Conservation (phyloP, 805 yeast species). For the Debaryomyces prosopidis region DNA sequence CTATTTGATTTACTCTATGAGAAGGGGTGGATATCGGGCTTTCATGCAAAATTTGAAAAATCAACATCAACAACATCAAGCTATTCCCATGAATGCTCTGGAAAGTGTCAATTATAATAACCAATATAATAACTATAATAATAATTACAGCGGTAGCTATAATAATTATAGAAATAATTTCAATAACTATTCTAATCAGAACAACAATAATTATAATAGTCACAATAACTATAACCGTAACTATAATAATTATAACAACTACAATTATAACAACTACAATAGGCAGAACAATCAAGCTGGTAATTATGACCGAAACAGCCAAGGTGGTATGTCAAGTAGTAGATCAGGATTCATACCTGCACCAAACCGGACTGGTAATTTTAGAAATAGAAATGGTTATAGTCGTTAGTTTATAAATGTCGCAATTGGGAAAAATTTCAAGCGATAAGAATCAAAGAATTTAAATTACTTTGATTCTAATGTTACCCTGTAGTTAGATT, state of each 20-base stretch:
- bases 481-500: too few species aligned
- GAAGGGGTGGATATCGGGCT: conserved; percentile 42
- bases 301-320: background rate
- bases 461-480: background rate
- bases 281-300: background rate
- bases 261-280: conserved; percentile 6
- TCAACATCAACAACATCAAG: conserved; percentile 10
- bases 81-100: conserved; percentile 5
- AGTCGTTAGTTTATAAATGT: conserved; percentile 1
- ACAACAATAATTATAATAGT: conserved; percentile 7
- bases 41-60: conserved; percentile 21
- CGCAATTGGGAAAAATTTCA: background rate
- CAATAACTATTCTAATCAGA: conserved; percentile 8
- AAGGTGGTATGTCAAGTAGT: background rate
- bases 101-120: conserved; percentile 8
- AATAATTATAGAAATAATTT: conserved; percentile 7
- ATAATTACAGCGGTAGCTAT: conserved; percentile 14
- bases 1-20: conserved; percentile 30
- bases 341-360: conserved; percentile 1
- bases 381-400: conserved; percentile 4
- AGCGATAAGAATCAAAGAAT: background rate
- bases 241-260: conserved; percentile 4
- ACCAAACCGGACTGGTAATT: conserved; percentile 4
- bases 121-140: conserved; percentile 8
- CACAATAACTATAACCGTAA: conserved; percentile 6